Conservation (phyloP, 164 flowering plant species). For the Magnolia kwangsiensis region DNA sequence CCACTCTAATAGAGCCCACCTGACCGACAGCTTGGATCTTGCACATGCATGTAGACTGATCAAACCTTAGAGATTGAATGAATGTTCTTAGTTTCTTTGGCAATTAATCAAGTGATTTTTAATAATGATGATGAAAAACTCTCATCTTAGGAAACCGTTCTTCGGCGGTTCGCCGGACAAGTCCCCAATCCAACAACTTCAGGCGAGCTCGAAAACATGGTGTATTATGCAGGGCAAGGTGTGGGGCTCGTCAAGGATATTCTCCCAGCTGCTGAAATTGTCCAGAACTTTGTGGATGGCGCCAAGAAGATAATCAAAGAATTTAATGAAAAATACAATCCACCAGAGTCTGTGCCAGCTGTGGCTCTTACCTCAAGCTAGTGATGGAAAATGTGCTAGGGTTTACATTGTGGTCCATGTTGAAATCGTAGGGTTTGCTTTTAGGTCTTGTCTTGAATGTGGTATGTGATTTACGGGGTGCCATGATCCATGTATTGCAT, state of each 20-base stretch:
- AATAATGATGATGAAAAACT: too few relatives aligned
- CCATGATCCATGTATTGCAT: too few relatives aligned
- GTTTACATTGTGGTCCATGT: not conserved
- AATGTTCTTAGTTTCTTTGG: too few relatives aligned
- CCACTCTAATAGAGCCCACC: too few relatives aligned
- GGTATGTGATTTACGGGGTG: not conserved
- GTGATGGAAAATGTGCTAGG: not conserved
- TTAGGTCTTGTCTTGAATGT: not conserved
- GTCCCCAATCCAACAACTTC: conserved; percentile 16
- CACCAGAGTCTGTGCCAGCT: too few relatives aligned
- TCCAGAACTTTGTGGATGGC: conserved; percentile 26
- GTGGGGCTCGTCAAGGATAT: conserved; percentile 29
- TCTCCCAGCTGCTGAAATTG: conserved; percentile 22
- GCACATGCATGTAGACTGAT: too few relatives aligned
- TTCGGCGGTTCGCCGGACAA: conserved; percentile 22
- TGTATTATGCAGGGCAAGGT: conserved; percentile 27
- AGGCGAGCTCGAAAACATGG: conserved; percentile 17
- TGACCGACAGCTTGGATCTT: too few relatives aligned
- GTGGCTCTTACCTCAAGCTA: not conserved
- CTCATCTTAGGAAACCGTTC: conserved; percentile 4
- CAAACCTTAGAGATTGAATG: too few relatives aligned
- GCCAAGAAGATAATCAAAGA: conserved; percentile 18
- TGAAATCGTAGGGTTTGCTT: not conserved
- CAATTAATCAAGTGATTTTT: not conserved
- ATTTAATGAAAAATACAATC: conserved; percentile 10